A percentile compares a stretch with the other conserved stretches of the same genome.
Conservation (phyloP, 129 eudicot genomes). For the Rutidosis leptorrhynchoides region DNA sequence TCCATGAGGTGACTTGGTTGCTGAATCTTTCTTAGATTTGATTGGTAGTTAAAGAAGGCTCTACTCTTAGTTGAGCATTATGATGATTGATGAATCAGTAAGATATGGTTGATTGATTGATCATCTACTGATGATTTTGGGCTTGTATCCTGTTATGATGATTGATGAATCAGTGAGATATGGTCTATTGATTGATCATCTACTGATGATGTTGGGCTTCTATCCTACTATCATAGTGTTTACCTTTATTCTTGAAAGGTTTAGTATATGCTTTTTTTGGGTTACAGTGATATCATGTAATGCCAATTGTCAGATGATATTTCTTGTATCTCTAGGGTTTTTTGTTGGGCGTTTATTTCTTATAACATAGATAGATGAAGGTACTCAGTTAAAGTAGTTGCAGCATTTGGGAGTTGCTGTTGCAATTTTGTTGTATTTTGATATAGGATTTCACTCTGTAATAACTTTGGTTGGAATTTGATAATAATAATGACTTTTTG, state of each 20-base stretch:
- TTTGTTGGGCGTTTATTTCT: slow-evolving; percentile 14
- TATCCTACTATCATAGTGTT: neutral
- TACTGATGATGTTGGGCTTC: slow-evolving; percentile 6
- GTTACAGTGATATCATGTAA: slow-evolving; percentile 4
- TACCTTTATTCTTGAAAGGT: slow-evolving; percentile 25
- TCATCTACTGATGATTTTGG: slow-evolving; percentile 26
- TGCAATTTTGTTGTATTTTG: neutral
- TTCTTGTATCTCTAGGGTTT: slow-evolving; percentile 22
- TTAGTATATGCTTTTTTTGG: slow-evolving; percentile 5
- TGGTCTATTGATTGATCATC: slow-evolving; percentile 29
- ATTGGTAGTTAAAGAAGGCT: slow-evolving; percentile 23
- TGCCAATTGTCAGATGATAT: slow-evolving; percentile 29
- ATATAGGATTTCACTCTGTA: neutral
- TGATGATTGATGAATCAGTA: slow-evolving; percentile 3
- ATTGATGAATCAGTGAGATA: slow-evolving; percentile 1
- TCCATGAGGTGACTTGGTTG: slow-evolving; percentile 60
- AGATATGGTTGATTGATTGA: slow-evolving; percentile 17
- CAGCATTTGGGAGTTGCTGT: neutral
- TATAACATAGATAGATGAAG: slow-evolving; percentile 3
- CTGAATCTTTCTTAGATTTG: slow-evolving; percentile 14
- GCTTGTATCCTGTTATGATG: too few relatives aligned
- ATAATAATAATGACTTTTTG: neutral
- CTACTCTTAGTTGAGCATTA: slow-evolving; percentile 42
- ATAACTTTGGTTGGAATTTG: neutral
- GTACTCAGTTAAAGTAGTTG: slow-evolving; percentile 3